phyloP scores from a whole-genome alignment of 495 filamentous ascomycete genomes.

The Xylaria bambusicola region DNA sequence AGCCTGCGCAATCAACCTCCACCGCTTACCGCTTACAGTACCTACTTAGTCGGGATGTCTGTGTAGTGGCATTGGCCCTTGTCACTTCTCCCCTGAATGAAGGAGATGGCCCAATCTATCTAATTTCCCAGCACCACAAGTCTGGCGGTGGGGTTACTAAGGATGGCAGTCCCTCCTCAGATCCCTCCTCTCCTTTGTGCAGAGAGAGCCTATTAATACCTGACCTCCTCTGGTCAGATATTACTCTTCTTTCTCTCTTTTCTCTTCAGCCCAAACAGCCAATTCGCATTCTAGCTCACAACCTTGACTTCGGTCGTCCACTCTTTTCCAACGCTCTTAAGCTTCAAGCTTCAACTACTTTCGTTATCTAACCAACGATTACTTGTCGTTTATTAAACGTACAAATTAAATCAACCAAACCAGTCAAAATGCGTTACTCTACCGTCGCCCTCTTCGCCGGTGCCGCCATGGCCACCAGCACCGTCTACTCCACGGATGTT shows the following conservation, averaged over 20 bases:
- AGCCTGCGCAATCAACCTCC: conserved; percentile 17
- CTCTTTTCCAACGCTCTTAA: conserved; percentile 50
- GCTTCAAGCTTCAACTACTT: conserved; percentile 44
- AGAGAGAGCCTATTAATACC: conserved; percentile 44
- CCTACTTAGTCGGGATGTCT: too few relatives aligned
- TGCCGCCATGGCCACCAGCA: conserved; percentile 50
- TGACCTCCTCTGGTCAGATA: conserved; percentile 32
- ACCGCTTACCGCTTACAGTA: not conserved
- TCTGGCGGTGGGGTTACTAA: conserved; percentile 12
- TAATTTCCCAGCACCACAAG: conserved; percentile 35
- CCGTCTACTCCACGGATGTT: conserved; percentile 58
- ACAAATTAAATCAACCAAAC: conserved; percentile 27
- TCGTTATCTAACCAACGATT: conserved; percentile 35
- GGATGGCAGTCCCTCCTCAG: conserved; percentile 11
- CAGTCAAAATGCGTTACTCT: conserved; percentile 59
- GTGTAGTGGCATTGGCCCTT: not conserved
- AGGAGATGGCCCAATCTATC: conserved; percentile 24
- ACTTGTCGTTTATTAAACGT: conserved; percentile 38
- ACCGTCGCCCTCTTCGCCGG: conserved; percentile 53
- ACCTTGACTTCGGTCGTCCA: conserved; percentile 64
- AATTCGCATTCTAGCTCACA: conserved; percentile 48
- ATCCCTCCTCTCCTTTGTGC: conserved; percentile 34
- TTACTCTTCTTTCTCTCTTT: conserved; percentile 38
- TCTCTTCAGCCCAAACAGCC: conserved; percentile 52
- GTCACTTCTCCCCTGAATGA: conserved; percentile 21